Percentiles rank a stretch among this genome's conserved stretches.
Conservation (phyloP, 768 basidiomycete species). For the Pleurotus djamor region DNA sequence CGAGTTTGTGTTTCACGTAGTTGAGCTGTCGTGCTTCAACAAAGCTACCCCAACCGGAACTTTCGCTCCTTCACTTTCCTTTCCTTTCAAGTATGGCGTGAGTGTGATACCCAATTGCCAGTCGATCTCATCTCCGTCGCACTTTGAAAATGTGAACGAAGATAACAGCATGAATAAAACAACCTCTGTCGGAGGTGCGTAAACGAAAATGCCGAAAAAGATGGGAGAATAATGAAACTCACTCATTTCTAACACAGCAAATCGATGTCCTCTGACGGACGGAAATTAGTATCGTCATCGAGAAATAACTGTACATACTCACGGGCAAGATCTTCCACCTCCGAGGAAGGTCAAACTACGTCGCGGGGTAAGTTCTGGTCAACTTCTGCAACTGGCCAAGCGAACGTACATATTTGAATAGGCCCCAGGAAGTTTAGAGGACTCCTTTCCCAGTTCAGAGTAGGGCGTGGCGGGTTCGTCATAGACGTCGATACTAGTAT, state of each 20-base stretch:
- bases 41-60: conserved; percentile 15
- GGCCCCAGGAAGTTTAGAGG: conserved; percentile 38
- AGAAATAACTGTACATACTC: conserved; percentile 17
- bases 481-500: conserved; percentile 15
- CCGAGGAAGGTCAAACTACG: conserved; percentile 43
- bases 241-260: conserved; percentile 37
- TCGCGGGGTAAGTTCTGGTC: not conserved
- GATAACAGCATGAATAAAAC: conserved; percentile 20
- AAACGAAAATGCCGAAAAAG: not conserved
- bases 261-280: conserved; percentile 28
- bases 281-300: not conserved
- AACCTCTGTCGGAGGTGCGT: conserved; percentile 14
- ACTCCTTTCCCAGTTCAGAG: conserved; percentile 33
- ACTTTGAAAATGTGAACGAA: conserved; percentile 17
- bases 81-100: conserved; percentile 17
- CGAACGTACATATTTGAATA: conserved; percentile 36
- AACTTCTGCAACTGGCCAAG: not conserved
- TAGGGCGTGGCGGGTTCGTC: conserved; percentile 44
- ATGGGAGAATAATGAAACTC: conserved; percentile 4
- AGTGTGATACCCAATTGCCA: conserved; percentile 22
- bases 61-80: conserved; percentile 11
- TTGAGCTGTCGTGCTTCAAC: not conserved
- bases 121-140: conserved; percentile 15
- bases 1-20: no score
- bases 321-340: conserved; percentile 45